Evolutionary conservation across 176 grass and related monocot species (phyloP), one percentile per base, ranked within the genome.

Genomic region (Bolboschoenus planiculmis): DNA sequence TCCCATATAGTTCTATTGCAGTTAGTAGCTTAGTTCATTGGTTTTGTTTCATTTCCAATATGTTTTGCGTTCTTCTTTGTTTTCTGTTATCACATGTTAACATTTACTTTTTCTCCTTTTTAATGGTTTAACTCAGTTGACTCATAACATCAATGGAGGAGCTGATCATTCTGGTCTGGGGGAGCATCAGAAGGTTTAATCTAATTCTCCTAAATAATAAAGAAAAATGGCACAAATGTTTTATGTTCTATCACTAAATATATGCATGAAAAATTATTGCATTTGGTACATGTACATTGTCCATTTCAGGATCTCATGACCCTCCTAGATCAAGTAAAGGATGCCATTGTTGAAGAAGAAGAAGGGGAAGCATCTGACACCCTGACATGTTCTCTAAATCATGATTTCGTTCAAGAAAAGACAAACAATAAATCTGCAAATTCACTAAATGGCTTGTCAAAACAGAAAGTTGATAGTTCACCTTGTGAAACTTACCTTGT

Each of bases 281-380:
- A 18, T 82, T 56, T 85, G 10, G 61, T 85, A 84, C 47, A 36
- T 79, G 61, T 79, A 77, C 40, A 82, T 83, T 3, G 7, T 61
- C 11, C 70, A 30, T 83, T 85, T 66, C 74, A 97, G 95, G 85
- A 87, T 85, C 78, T 97, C 56, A 89, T 97, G 75, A 92, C 87
- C 81, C 95, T 98, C 83, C 74, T 98, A 62, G 92, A 98, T 85
- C 95, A 98, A 93, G 95, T 98, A 30, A 85, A 95, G 87, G 95
- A 98, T 91, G 95, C 90, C 80, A 98, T 98, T 78, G 88, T 66
- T 35, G 95, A 98, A 79, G 95, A 94, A 84, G 83, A 89, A 67
- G 80, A 81, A 26, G 62, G 68, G 34, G 64, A 21, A 75, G 80
- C 84, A 86, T 40, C 24, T 67, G 86, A n/a, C 20, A 35, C 78